These are phyloP conservation scores for Vitis hybrid DNA, from an alignment of 177 flowering plant genomes.

Conservation along the genomic window DNA sequence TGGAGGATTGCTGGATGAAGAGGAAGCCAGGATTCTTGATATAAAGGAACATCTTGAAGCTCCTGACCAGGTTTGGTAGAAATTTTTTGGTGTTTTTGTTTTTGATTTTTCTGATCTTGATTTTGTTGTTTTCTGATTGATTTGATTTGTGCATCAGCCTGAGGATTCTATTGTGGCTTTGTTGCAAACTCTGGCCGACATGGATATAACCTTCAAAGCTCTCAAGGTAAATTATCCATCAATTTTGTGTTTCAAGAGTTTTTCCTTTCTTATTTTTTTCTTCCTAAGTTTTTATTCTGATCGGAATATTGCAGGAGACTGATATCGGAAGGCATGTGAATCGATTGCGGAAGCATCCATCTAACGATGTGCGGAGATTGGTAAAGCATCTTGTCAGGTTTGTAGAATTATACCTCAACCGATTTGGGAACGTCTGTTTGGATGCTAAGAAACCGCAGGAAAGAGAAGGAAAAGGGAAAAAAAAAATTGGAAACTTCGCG, in stretches of 20 bases:
- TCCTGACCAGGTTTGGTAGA: slow-evolving; percentile 65
- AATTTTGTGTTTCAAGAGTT: neutral
- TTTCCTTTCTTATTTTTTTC: neutral
- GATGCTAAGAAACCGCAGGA: neutral
- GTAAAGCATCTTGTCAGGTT: slow-evolving; percentile 94
- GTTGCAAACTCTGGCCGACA: slow-evolving; percentile 78
- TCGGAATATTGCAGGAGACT: slow-evolving; percentile 56
- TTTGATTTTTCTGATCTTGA: slow-evolving; percentile 4
- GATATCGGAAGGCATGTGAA: slow-evolving; percentile 96
- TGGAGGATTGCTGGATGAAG: slow-evolving; percentile 53
- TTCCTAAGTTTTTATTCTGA: neutral
- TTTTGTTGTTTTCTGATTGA: slow-evolving; percentile 7
- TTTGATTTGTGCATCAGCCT: slow-evolving; percentile 34
- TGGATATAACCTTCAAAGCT: slow-evolving; percentile 89
- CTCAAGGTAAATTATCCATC: slow-evolving; percentile 52
- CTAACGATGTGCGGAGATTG: slow-evolving; percentile 70
- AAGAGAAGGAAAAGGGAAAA: neutral
- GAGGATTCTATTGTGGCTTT: slow-evolving; percentile 66
- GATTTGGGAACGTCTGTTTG: neutral
- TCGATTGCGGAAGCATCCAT: slow-evolving; percentile 72
- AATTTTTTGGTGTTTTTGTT: neutral
- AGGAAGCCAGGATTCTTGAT: slow-evolving; percentile 55
- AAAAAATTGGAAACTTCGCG: no score
- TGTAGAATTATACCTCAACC: slow-evolving; percentile 1
- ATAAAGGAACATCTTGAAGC: slow-evolving; percentile 84